A percentile compares a stretch with the other conserved stretches of the same genome.
Evolutionary conservation across 805 yeast genomes (phyloP).

Genomic region (Cyberlindnera mrakii): DNA sequence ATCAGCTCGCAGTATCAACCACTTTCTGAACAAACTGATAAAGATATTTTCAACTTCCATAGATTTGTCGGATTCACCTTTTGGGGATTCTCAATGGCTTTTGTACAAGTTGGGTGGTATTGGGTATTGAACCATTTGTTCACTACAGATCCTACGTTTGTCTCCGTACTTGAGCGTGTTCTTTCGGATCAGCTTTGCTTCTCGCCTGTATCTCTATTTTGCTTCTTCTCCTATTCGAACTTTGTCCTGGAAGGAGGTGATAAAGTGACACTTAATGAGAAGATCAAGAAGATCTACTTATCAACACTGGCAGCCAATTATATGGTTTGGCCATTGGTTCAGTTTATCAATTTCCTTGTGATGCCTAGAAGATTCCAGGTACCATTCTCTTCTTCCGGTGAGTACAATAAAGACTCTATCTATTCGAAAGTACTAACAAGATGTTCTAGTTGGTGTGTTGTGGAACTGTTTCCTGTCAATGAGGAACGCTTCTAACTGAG

Average conservation of each 20-base stretch:
- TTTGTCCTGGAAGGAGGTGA: slow-evolving; percentile 73
- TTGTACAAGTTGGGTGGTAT: slow-evolving; percentile 87
- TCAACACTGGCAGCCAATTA: slow-evolving; percentile 63
- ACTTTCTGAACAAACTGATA: slow-evolving; percentile 23
- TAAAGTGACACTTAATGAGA: slow-evolving; percentile 53
- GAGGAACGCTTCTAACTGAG: slow-evolving; percentile 49
- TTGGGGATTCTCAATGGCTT: slow-evolving; percentile 85
- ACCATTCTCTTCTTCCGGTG: slow-evolving; percentile 74
- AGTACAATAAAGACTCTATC: slow-evolving; percentile 29
- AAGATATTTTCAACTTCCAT: slow-evolving; percentile 48
- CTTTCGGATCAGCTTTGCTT: slow-evolving; percentile 84
- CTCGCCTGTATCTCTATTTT: slow-evolving; percentile 78
- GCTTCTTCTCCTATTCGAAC: slow-evolving; percentile 81
- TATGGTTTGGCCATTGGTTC: slow-evolving; percentile 80
- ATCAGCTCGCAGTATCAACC: slow-evolving; percentile 24
- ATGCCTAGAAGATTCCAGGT: slow-evolving; percentile 76
- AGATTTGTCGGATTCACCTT: slow-evolving; percentile 73
- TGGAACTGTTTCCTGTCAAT: slow-evolving; percentile 93
- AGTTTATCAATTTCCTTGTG: slow-evolving; percentile 63
- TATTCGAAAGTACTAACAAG: neutral
- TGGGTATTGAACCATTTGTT: slow-evolving; percentile 70
- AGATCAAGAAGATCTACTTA: slow-evolving; percentile 60
- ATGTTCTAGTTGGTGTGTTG: slow-evolving; percentile 56
- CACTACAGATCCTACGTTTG: slow-evolving; percentile 74
- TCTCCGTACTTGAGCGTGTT: slow-evolving; percentile 81